Conservation (phyloP, 2,329 filamentous ascomycete species). For the Aspergillus tubingensis region DNA sequence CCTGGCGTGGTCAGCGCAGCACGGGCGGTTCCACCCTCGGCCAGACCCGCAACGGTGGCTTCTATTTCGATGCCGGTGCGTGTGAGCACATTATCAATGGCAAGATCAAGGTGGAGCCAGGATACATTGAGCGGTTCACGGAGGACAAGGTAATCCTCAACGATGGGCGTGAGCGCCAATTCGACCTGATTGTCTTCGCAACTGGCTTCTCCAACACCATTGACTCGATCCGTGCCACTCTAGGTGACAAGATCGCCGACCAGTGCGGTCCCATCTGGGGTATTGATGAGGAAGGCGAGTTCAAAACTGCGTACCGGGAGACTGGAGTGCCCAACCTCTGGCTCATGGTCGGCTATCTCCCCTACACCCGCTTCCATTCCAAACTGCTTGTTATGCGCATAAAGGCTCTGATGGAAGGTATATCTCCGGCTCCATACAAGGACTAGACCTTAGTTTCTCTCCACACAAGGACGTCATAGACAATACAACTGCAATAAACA, state of each 20-base stretch:
- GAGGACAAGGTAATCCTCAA: slow-evolving; percentile 35
- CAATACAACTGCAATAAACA: too few species aligned
- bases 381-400: slow-evolving; percentile 37
- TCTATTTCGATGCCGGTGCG: slow-evolving; percentile 35
- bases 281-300: slow-evolving; percentile 33
- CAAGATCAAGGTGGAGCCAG: slow-evolving; percentile 30
- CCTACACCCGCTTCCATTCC: slow-evolving; percentile 38
- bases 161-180: slow-evolving; percentile 35
- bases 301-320: slow-evolving; percentile 32
- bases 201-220: slow-evolving; percentile 32
- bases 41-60: slow-evolving; percentile 35
- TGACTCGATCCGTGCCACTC: slow-evolving; percentile 25
- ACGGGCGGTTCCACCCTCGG: slow-evolving; percentile 33
- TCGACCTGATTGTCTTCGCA: slow-evolving; percentile 34
- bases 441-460: background rate
- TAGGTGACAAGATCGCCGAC: slow-evolving; percentile 28
- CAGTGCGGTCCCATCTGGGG: slow-evolving; percentile 30
- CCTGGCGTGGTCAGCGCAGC: slow-evolving; percentile 39
- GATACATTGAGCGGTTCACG: slow-evolving; percentile 11
- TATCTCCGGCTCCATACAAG: slow-evolving; percentile 7
- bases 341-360: slow-evolving; percentile 42
- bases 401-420: slow-evolving; percentile 28
- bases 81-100: slow-evolving; percentile 32
- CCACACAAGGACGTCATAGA: too few species aligned
- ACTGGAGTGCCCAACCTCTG: slow-evolving; percentile 41